A percentile compares a stretch with the other conserved stretches of the same genome.
Conservation (phyloP, 176 grass and related monocot genomes). For the Avena insularis region DNA sequence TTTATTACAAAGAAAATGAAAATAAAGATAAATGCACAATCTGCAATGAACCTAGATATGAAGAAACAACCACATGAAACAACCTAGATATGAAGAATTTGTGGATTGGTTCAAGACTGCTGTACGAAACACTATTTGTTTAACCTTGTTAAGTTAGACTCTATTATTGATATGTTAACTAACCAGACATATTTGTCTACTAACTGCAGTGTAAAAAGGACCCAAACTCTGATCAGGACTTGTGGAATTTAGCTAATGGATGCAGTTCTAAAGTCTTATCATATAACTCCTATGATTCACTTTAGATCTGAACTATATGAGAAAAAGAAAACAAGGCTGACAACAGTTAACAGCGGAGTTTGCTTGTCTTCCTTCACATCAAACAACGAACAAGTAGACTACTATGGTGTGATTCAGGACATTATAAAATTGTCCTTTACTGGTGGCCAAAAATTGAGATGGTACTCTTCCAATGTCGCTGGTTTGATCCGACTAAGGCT, state of each 20-base stretch:
- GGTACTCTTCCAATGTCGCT: neutral
- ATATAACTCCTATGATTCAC: neutral
- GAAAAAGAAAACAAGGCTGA: neutral
- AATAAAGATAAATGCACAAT: neutral
- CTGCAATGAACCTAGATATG: neutral
- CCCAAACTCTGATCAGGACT: neutral
- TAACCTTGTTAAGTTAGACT: too few species aligned
- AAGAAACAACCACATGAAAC: neutral
- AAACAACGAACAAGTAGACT: slow-evolving; percentile 9
- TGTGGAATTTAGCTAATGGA: neutral
- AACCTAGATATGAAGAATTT: too few species aligned
- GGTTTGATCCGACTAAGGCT: slow-evolving; percentile 1
- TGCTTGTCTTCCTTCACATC: slow-evolving; percentile 27
- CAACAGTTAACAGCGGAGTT: neutral
- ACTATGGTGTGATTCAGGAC: slow-evolving; percentile 34
- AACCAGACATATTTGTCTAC: neutral
- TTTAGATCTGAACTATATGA: neutral
- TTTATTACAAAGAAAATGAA: neutral
- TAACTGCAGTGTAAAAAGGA: neutral
- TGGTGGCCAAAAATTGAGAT: neutral
- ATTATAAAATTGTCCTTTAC: slow-evolving; percentile 27
- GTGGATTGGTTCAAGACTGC: too few species aligned
- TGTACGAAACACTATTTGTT: too few species aligned
- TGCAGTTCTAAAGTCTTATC: neutral
- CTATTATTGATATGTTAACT: too few species aligned